Conservation (phyloP, 148 eudicot species). For the Rhododendron williamsianum region DNA sequence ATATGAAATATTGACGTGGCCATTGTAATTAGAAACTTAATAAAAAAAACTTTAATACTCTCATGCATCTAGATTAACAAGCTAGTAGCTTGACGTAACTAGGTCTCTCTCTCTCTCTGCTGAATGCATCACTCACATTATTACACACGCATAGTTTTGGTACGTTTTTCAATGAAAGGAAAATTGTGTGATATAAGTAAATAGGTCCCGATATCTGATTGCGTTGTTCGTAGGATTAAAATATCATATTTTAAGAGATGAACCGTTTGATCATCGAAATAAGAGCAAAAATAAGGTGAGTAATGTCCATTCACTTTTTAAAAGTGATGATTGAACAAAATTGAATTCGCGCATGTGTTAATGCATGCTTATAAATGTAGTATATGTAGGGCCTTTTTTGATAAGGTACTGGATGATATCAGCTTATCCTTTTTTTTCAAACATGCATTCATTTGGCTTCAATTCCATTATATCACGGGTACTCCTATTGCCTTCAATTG, state of each 20-base stretch:
- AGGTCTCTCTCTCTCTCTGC: no score
- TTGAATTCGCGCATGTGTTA: background rate
- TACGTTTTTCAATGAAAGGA: background rate
- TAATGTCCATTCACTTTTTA: no score
- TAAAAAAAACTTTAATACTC: background rate
- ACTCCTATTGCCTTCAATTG: background rate
- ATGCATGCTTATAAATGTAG: background rate
- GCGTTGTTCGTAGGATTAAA: no score
- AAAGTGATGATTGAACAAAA: no score
- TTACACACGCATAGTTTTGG: background rate
- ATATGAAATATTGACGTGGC: background rate
- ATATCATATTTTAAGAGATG: no score
- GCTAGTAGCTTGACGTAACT: no score
- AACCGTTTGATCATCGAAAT: no score
- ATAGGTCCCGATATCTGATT: background rate
- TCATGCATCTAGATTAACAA: background rate
- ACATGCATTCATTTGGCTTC: background rate
- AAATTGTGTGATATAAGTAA: no score
- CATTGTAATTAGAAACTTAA: background rate
- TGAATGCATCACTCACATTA: background rate
- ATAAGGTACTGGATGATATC: background rate
- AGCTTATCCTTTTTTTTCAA: background rate
- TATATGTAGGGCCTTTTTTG: background rate
- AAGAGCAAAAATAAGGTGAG: no score
- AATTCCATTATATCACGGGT: background rate